A percentile compares a stretch with the other conserved stretches of the same genome.
These are phyloP conservation scores for Miamiensis avidus DNA, from an alignment of 169 alveolate genomes.

Conservation along the genomic window DNA sequence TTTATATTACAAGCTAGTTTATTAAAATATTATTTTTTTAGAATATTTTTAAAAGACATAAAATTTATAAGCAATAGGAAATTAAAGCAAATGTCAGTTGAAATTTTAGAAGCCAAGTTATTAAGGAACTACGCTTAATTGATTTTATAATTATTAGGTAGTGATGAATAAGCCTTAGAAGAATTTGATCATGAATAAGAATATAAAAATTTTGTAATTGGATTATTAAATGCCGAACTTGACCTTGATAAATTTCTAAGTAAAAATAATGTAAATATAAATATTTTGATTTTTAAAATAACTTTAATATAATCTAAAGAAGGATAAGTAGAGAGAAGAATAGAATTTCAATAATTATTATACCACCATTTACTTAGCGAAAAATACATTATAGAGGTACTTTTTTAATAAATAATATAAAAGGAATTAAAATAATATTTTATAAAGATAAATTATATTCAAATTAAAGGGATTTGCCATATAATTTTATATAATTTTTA, in stretches of 20 bases:
- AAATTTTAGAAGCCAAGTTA: constrained; percentile 21
- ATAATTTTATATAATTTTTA: background rate
- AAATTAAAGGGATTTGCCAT: no score
- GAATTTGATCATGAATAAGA: background rate
- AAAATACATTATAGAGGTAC: constrained; percentile 17
- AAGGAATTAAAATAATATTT: no score
- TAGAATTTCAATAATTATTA: constrained; percentile 8
- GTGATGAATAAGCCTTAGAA: constrained; percentile 5
- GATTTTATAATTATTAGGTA: constrained; percentile 14
- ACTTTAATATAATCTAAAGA: background rate
- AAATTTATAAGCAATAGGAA: constrained; percentile 10
- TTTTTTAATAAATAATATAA: background rate
- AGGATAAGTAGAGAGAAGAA: background rate
- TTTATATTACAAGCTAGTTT: no score
- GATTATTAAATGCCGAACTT: constrained; percentile 1
- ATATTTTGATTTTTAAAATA: background rate
- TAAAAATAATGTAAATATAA: background rate
- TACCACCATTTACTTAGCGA: constrained; percentile 8
- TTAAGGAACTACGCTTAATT: constrained; percentile 10
- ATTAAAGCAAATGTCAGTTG: background rate
- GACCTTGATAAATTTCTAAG: constrained; percentile 14
- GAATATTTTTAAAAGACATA: constrained; percentile 9
- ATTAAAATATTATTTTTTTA: no score
- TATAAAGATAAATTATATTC: no score
- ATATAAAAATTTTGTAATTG: constrained; percentile 14